Conservation (phyloP, 2,329 filamentous ascomycete genomes). For the Bipolaris victoriae region DNA sequence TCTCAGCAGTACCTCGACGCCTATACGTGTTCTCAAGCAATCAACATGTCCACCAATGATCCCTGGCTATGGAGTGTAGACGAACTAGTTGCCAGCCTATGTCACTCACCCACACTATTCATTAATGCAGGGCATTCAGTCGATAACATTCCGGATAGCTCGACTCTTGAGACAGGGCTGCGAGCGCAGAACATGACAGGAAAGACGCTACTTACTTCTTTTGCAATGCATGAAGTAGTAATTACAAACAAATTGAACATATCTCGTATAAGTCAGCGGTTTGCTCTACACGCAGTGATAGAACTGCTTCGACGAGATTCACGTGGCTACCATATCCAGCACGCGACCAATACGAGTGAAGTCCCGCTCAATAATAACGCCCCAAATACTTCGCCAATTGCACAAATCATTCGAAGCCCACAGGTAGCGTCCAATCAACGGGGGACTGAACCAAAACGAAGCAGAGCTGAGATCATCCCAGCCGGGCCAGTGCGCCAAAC, state of each 20-base stretch:
- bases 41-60: conserved; percentile 53
- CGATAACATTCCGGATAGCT: conserved; percentile 56
- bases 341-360: conserved; percentile 3
- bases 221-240: conserved; percentile 56
- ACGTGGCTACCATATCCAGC: conserved; percentile 15
- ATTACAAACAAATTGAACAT: conserved; percentile 59
- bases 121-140: conserved; percentile 49
- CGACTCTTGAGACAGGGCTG: conserved; percentile 61
- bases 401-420: neutral
- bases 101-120: conserved; percentile 57
- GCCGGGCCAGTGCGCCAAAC: neutral
- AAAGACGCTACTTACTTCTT: conserved; percentile 64
- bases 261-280: conserved; percentile 63
- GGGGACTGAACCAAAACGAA: conserved; percentile 7
- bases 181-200: conserved; percentile 70
- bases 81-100: conserved; percentile 70
- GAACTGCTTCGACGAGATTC: conserved; percentile 55
- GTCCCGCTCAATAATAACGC: conserved; percentile 2
- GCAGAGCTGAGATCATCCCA: conserved; percentile 8
- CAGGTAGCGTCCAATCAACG: neutral
- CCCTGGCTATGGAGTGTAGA: conserved; percentile 77
- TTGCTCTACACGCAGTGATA: conserved; percentile 65
- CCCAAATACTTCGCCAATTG: neutral
- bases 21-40: neutral
- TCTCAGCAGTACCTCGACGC: neutral